Evolutionary conservation across 441 rosid species (phyloP), one percentile per base, ranked within the genome.

Genomic region (Isatis lusitanica): DNA sequence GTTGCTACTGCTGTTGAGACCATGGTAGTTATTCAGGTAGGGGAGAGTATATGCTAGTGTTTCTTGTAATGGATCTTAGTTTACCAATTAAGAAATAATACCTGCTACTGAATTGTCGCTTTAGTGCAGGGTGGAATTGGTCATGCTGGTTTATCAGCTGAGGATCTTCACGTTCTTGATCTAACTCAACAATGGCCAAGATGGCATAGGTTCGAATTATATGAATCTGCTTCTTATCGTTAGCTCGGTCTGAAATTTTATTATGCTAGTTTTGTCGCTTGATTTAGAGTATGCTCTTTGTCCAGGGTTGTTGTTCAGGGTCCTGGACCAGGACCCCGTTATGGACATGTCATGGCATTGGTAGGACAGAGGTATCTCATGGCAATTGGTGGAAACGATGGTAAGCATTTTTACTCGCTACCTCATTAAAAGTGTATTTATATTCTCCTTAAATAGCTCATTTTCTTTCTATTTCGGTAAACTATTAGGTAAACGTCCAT

Each of bases 381-480:
- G 98, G 95, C 96, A 38, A 96, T 96, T 78, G 98, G 99, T 80
- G 99, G 99, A 46, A 96, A 93, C 86, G 98, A 96, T 72, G 99
- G 98, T 93, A 78, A 77, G 85, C 46, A 43, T 15, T 66, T 70
- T 72, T 78, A 39, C 71, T 35, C 56, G 66, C 70, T 9, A 26
- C 59, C 33, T 63, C 36, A 75, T 51, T 17, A 17, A 48, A 70
- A 28, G 31, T 56, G 51, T 58, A 9, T 38, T 64, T 66, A 33
- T 58, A 50, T 77, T 48, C 17, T 63, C 56, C 73, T 65, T 59
- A 48, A 17, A 47, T 39, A 67, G 57, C 53, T 30, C 58, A 6
- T 33, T 70, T 57, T 52, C 47, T 57, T 46, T 52, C 24, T 48
- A 40, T 64, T 28, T 80, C 16, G 16, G 16, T 77, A 63, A 31